Conservation (phyloP, 345 rosid species). For the Syzygium aromaticum region DNA sequence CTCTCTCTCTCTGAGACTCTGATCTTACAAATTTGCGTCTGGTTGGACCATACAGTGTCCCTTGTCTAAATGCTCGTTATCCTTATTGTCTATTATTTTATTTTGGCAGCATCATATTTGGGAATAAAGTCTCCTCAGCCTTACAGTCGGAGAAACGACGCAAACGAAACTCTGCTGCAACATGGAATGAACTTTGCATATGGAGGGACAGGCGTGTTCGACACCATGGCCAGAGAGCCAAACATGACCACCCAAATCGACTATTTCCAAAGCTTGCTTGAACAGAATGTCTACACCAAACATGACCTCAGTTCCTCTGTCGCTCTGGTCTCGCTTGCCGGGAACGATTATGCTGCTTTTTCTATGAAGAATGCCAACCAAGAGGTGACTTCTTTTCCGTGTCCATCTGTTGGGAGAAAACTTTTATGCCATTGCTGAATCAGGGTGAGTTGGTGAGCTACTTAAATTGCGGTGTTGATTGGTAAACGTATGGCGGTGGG, state of each 20-base stretch:
- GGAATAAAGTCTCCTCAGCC: constrained; percentile 22
- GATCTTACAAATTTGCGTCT: background rate
- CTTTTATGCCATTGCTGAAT: background rate
- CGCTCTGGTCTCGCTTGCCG: constrained; percentile 25
- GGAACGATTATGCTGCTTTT: constrained; percentile 37
- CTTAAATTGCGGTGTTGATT: background rate
- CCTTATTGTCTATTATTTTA: background rate
- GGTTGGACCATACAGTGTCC: background rate
- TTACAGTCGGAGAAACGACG: constrained; percentile 8
- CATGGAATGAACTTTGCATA: constrained; percentile 39
- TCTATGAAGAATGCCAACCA: background rate
- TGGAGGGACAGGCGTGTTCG: constrained; percentile 46
- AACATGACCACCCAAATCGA: constrained; percentile 40
- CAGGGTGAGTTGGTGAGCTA: background rate
- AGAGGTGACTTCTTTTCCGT: constrained; percentile 10
- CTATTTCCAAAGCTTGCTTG: constrained; percentile 15
- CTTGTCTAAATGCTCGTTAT: background rate
- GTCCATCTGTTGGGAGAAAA: background rate
- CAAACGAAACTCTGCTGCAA: background rate
- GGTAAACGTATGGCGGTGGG: background rate
- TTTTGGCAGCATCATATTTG: constrained; percentile 22
- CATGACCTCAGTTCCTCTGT: constrained; percentile 27
- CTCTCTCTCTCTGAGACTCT: background rate
- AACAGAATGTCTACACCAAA: constrained; percentile 10
- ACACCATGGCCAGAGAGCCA: constrained; percentile 25